These are phyloP conservation scores for Diaporthe vexans DNA, from an alignment of 2,329 filamentous ascomycete species.

Conservation along the genomic window DNA sequence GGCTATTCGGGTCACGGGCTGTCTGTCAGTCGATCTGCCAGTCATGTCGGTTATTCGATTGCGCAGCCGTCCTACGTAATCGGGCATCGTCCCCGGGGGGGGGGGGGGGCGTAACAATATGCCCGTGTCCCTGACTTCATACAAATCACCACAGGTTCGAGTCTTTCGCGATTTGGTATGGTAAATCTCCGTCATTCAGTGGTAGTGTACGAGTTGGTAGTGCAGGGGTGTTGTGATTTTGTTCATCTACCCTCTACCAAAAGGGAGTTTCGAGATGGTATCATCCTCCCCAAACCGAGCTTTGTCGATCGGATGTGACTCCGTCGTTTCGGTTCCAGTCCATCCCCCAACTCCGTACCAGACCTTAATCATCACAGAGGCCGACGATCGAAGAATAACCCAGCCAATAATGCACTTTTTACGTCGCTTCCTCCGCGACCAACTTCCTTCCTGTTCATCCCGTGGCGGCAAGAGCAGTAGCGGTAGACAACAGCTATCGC, in stretches of 20 bases:
- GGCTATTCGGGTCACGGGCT: neutral
- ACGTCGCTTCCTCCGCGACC: neutral
- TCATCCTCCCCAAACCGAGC: conserved; percentile 22
- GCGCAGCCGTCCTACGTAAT: no score
- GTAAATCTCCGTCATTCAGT: conserved; percentile 19
- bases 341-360: conserved; percentile 61
- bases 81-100: neutral
- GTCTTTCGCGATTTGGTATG: neutral
- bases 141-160: neutral
- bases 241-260: conserved; percentile 35
- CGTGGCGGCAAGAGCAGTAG: conserved; percentile 43
- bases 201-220: conserved; percentile 23
- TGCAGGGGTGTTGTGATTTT: conserved; percentile 26
- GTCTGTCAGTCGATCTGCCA: neutral
- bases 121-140: conserved; percentile 2
- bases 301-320: neutral
- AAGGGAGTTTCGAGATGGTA: conserved; percentile 16
- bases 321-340: conserved; percentile 15
- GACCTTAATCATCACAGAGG: conserved; percentile 32
- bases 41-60: neutral
- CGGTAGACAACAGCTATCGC: conserved; percentile 47
- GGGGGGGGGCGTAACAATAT: conserved; percentile 6
- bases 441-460: conserved; percentile 44
- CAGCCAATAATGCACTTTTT: conserved; percentile 43
- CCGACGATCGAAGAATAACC: conserved; percentile 8